These are phyloP conservation scores for Pythium brassicae DNA, from an alignment of 352 stramenopile species.

Conservation along the genomic window DNA sequence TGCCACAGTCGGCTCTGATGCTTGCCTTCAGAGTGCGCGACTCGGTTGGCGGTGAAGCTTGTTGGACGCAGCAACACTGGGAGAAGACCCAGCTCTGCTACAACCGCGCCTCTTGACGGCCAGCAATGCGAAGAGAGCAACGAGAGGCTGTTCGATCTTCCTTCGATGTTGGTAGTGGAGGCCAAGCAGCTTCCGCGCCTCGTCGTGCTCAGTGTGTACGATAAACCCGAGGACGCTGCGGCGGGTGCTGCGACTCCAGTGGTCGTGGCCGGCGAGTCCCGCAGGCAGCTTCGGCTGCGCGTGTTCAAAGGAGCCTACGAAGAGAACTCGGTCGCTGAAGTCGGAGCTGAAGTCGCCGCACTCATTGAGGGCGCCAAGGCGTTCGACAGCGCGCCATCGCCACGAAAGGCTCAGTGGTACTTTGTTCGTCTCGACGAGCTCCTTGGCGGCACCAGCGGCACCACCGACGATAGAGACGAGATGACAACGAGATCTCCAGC, in stretches of 20 bases:
- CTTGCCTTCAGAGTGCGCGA: constrained; percentile 5
- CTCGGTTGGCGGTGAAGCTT: constrained; percentile 12
- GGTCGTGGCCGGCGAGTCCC: constrained; percentile 29
- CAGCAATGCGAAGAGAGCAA: neutral
- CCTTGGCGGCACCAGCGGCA: neutral
- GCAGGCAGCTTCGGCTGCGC: constrained; percentile 25
- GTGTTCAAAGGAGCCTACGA: constrained; percentile 31
- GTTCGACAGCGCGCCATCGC: neutral
- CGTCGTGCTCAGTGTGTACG: constrained; percentile 10
- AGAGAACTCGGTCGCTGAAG: neutral
- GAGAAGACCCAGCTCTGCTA: constrained; percentile 1
- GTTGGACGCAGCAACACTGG: neutral
- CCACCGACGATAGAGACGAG: neutral
- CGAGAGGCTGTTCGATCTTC: constrained; percentile 9
- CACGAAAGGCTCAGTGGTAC: neutral
- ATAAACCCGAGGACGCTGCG: neutral
- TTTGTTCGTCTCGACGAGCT: constrained; percentile 1
- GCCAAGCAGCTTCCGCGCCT: constrained; percentile 18
- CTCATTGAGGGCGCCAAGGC: neutral
- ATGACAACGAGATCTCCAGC: too few species aligned
- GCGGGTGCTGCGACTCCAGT: neutral
- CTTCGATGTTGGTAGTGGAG: constrained; percentile 9
- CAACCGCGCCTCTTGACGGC: constrained; percentile 2
- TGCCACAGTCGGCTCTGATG: neutral
- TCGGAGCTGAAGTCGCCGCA: neutral